Evolutionary conservation across 306 rosid species (phyloP).

Genomic region (peach (Prunus persica)): DNA sequence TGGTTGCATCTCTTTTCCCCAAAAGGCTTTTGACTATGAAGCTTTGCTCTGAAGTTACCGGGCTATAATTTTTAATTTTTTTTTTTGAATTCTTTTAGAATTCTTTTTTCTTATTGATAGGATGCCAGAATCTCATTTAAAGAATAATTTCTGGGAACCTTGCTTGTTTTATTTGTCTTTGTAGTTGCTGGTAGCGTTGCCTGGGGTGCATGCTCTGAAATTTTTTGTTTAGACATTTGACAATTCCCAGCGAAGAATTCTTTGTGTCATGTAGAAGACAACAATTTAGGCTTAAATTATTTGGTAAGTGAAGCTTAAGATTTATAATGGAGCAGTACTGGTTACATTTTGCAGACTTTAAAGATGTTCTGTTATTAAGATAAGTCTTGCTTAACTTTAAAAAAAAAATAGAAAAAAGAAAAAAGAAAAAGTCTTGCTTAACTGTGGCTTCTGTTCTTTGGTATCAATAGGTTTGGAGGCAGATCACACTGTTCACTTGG

Average conservation of each 20-base stretch:
- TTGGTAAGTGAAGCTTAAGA: neutral
- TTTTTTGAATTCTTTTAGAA: neutral
- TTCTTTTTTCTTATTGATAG: neutral
- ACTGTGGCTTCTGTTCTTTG: neutral
- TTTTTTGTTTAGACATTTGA: neutral
- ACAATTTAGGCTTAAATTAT: neutral
- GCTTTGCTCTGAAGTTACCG: neutral
- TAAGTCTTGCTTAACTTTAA: neutral
- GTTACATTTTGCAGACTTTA: neutral
- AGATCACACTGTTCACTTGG: conserved; percentile 81
- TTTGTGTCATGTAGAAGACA: neutral
- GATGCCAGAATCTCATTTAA: neutral
- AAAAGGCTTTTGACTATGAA: neutral
- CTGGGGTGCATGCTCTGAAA: neutral
- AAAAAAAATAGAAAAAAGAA: too few species aligned
- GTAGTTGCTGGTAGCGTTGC: neutral
- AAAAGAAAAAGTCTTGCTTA: neutral
- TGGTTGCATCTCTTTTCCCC: neutral
- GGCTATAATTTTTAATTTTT: neutral
- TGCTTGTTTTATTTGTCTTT: neutral
- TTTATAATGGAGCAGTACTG: neutral
- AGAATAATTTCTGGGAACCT: neutral
- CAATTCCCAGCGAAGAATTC: too few species aligned
- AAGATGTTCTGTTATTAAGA: neutral
- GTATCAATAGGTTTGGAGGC: conserved; percentile 64